Conservation (phyloP, 2,329 filamentous ascomycete species). For the Curvularia spicifera region DNA sequence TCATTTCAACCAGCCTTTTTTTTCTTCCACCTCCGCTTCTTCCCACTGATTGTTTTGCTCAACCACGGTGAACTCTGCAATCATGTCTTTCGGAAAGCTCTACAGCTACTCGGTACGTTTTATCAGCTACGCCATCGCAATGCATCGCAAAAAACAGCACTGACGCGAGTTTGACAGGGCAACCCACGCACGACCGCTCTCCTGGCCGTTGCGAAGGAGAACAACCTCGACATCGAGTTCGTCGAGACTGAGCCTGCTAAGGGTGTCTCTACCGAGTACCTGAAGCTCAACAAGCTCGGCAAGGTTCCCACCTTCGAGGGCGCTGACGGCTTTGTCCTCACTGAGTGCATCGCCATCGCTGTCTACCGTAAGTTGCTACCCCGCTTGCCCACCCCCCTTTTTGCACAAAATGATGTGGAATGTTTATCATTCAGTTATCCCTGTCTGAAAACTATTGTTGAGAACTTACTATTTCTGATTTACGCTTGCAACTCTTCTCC, state of each 20-base stretch:
- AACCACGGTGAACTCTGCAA: constrained; percentile 52
- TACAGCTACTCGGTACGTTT: constrained; percentile 74
- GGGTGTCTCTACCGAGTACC: constrained; percentile 75
- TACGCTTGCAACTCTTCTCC: constrained; percentile 67
- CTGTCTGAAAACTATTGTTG: constrained; percentile 97
- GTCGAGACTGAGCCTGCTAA: constrained; percentile 72
- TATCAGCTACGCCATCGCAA: constrained; percentile 6
- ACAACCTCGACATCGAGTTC: constrained; percentile 88
- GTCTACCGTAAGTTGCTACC: constrained; percentile 86
- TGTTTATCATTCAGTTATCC: constrained; percentile 67
- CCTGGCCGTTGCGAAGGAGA: constrained; percentile 95
- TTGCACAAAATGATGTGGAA: constrained; percentile 67
- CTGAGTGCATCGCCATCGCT: constrained; percentile 91
- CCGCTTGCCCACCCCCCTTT: constrained; percentile 21
- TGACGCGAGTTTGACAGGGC: constrained; percentile 61
- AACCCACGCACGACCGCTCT: constrained; percentile 91
- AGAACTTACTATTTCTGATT: constrained; percentile 77
- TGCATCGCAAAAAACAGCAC: constrained; percentile 29
- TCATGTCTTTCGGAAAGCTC: constrained; percentile 97
- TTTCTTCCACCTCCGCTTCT: constrained; percentile 29
- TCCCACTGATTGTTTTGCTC: constrained; percentile 41
- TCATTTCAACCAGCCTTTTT: constrained; percentile 39
- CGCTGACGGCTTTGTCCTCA: constrained; percentile 86
- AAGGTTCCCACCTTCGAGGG: constrained; percentile 94
- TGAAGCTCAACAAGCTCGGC: constrained; percentile 83